Evolutionary conservation across 1,284 basidiomycete species (phyloP).

Genomic region (Boletus mariae): DNA sequence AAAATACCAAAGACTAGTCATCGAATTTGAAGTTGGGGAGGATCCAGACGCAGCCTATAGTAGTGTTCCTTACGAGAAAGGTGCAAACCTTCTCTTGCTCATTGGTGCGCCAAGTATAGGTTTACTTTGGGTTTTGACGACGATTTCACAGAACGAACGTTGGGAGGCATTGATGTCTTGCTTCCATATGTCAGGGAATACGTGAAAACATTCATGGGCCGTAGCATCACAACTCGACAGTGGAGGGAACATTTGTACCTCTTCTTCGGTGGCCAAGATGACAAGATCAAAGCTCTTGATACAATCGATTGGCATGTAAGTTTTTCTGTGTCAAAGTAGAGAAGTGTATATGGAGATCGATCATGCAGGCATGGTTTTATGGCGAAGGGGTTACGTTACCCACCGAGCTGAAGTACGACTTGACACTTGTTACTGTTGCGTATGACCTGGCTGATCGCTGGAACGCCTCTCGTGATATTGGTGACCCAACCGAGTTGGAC

Average conservation of each 20-base stretch:
- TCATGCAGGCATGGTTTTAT: conserved; percentile 77
- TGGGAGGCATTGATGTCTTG: conserved; percentile 86
- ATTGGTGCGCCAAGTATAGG: conserved; percentile 41
- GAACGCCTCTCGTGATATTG: conserved; percentile 57
- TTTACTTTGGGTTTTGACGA: neutral
- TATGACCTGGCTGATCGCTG: conserved; percentile 78
- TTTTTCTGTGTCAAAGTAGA: neutral
- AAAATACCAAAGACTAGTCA: conserved; percentile 84
- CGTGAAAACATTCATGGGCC: conserved; percentile 76
- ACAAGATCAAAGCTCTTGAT: conserved; percentile 69
- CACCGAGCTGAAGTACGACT: conserved; percentile 80
- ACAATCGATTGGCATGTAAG: conserved; percentile 78
- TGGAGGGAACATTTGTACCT: conserved; percentile 86
- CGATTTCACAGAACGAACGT: conserved; percentile 55
- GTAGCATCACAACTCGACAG: conserved; percentile 83
- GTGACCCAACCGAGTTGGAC: conserved; percentile 42
- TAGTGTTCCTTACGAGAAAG: conserved; percentile 30
- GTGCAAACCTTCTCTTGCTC: conserved; percentile 40
- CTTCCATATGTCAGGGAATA: conserved; percentile 81
- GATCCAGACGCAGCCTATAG: conserved; percentile 60
- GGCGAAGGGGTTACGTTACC: conserved; percentile 80
- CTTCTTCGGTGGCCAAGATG: conserved; percentile 67
- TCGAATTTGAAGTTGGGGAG: conserved; percentile 78
- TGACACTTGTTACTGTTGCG: conserved; percentile 71
- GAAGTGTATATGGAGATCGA: neutral